Conservation (phyloP, 371 early-diverging fungal species). For the Rhizopus stolonifer region DNA sequence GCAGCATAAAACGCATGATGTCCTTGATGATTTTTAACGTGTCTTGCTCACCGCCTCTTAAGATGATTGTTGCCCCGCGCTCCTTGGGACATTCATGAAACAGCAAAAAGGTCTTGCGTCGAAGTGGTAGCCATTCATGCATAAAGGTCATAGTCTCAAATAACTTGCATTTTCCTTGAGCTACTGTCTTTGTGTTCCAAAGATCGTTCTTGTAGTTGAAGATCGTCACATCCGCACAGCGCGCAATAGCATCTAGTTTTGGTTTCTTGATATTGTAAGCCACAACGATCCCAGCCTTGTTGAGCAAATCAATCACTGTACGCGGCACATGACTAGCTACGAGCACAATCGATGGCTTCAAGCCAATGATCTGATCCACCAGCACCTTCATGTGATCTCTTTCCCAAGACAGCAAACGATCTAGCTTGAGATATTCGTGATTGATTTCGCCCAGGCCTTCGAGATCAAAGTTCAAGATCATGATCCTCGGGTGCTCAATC, state of each 20-base stretch:
- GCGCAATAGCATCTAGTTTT: slow-evolving; percentile 77
- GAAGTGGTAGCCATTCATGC: slow-evolving; percentile 71
- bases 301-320: slow-evolving; percentile 78
- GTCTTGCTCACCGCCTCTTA: slow-evolving; percentile 74
- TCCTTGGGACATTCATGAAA: slow-evolving; percentile 81
- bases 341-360: slow-evolving; percentile 79
- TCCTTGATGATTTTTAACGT: slow-evolving; percentile 70
- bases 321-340: slow-evolving; percentile 77
- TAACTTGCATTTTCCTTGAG: slow-evolving; percentile 72
- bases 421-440: slow-evolving; percentile 46
- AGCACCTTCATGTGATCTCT: slow-evolving; percentile 75
- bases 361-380: slow-evolving; percentile 69
- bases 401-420: slow-evolving; percentile 79
- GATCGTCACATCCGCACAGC: slow-evolving; percentile 82
- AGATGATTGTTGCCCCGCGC: slow-evolving; percentile 82
- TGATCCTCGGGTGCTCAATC: slow-evolving; percentile 70
- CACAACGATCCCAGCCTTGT: slow-evolving; percentile 74
- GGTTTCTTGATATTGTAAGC: slow-evolving; percentile 80
- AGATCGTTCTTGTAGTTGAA: slow-evolving; percentile 80
- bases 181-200: slow-evolving; percentile 55
- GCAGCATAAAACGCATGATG: slow-evolving; percentile 76
- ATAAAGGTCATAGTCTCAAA: slow-evolving; percentile 79
- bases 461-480: slow-evolving; percentile 84
- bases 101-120: slow-evolving; percentile 81
- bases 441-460: slow-evolving; percentile 60